Percentiles rank a stretch among this genome's conserved stretches.
phyloP scores from a whole-genome alignment of 495 filamentous ascomycete species.

The Xylaria intraflava region DNA sequence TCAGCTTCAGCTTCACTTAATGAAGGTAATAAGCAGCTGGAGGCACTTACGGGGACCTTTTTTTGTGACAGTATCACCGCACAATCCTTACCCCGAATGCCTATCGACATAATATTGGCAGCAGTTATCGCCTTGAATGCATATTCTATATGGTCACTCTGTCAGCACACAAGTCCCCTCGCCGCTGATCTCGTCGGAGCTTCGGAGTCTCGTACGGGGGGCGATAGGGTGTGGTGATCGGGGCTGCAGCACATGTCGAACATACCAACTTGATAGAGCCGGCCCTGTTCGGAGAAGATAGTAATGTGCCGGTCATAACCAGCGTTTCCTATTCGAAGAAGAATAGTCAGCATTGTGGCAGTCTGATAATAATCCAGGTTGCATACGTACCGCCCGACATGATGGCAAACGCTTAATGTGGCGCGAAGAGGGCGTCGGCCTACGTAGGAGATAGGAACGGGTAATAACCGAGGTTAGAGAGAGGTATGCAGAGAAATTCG shows the following conservation, averaged over 20 bases:
- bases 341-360: not conserved
- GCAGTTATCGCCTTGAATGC: slow-evolving; percentile 99
- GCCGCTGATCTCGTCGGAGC: slow-evolving; percentile 2
- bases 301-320: slow-evolving; percentile 98
- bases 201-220: not conserved
- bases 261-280: slow-evolving; percentile 99
- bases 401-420: slow-evolving; percentile 23
- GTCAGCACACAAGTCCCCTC: slow-evolving; percentile 25
- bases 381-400: slow-evolving; percentile 37
- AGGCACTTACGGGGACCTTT: slow-evolving; percentile 85
- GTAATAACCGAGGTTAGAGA: not conserved
- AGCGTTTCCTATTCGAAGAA: slow-evolving; percentile 63
- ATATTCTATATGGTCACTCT: slow-evolving; percentile 65
- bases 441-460: not conserved
- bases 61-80: slow-evolving; percentile 97
- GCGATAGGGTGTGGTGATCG: not conserved
- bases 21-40: slow-evolving; percentile 10
- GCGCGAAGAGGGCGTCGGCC: not conserved
- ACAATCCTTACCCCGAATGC: slow-evolving; percentile 91
- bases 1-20: slow-evolving; percentile 25
- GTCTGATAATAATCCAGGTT: not conserved
- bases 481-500: not conserved
- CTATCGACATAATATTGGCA: slow-evolving; percentile 96
- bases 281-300: slow-evolving; percentile 98
- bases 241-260: slow-evolving; percentile 21